A percentile compares a stretch with the other conserved stretches of the same genome.
Conservation (phyloP, 2,329 filamentous ascomycete genomes). For the Pseudopyricularia cyperi region DNA sequence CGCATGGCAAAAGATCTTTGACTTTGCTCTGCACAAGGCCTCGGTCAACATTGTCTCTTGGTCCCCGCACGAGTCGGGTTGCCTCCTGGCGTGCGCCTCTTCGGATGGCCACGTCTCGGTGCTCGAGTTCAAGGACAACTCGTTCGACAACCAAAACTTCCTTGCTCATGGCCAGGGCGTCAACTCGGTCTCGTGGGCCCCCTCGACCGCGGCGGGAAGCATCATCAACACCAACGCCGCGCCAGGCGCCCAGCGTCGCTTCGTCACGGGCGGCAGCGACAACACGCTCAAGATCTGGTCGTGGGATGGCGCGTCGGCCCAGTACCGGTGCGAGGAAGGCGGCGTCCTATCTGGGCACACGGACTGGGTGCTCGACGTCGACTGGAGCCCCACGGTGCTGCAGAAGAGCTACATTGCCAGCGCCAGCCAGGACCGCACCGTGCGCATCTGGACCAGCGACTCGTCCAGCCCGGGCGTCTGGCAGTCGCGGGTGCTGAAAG, state of each 20-base stretch:
- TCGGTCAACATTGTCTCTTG: slow-evolving; percentile 94
- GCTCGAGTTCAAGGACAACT: slow-evolving; percentile 93
- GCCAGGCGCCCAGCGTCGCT: slow-evolving; percentile 55
- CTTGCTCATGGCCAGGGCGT: slow-evolving; percentile 86
- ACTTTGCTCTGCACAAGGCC: slow-evolving; percentile 86
- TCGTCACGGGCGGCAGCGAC: slow-evolving; percentile 91
- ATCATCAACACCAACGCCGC: slow-evolving; percentile 61
- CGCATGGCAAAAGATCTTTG: slow-evolving; percentile 77
- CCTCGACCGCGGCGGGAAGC: slow-evolving; percentile 70
- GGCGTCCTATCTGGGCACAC: slow-evolving; percentile 66
- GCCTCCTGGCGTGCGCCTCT: slow-evolving; percentile 85
- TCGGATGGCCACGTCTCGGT: slow-evolving; percentile 90
- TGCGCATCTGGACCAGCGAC: slow-evolving; percentile 89
- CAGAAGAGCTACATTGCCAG: slow-evolving; percentile 95
- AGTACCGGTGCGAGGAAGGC: slow-evolving; percentile 44
- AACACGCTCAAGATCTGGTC: slow-evolving; percentile 91
- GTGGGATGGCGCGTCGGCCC: slow-evolving; percentile 51
- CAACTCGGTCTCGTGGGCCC: slow-evolving; percentile 93
- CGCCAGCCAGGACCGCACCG: slow-evolving; percentile 91
- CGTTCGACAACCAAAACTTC: slow-evolving; percentile 78
- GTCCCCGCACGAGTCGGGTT: slow-evolving; percentile 94
- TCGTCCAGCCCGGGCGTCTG: slow-evolving; percentile 56
- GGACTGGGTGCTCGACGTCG: slow-evolving; percentile 96
- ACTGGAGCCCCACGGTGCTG: slow-evolving; percentile 90
- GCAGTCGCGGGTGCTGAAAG: slow-evolving; percentile 67